Conservation (phyloP, 2,329 filamentous ascomycete genomes). For the Ilyonectria sp. region DNA sequence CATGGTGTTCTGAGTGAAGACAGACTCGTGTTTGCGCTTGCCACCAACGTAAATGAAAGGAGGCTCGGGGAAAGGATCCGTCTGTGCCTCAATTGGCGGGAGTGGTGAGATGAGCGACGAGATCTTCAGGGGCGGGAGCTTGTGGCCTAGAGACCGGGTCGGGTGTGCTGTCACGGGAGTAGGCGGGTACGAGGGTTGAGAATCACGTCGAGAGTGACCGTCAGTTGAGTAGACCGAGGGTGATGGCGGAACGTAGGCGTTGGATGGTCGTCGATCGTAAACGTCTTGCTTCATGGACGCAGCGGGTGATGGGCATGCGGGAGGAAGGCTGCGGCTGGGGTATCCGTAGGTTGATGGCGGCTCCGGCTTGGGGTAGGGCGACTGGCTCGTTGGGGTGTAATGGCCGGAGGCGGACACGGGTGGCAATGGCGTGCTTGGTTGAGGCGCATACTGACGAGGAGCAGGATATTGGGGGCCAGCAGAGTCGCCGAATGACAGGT, state of each 20-base stretch:
- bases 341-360: constrained; percentile 59
- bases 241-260: constrained; percentile 58
- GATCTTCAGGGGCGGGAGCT: constrained; percentile 56
- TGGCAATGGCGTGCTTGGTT: constrained; percentile 52
- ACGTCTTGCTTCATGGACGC: constrained; percentile 50
- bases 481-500: constrained; percentile 55
- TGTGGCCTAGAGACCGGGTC: constrained; percentile 37
- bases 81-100: constrained; percentile 55
- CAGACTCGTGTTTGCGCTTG: constrained; percentile 56
- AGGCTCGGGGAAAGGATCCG: constrained; percentile 46
- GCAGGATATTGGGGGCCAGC: constrained; percentile 52
- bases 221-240: constrained; percentile 52
- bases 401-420: constrained; percentile 53
- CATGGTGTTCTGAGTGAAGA: constrained; percentile 51
- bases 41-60: constrained; percentile 49
- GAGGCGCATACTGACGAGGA: constrained; percentile 56
- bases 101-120: constrained; percentile 53
- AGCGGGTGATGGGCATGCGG: constrained; percentile 51
- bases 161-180: constrained; percentile 49
- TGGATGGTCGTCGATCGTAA: constrained; percentile 56
- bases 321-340: constrained; percentile 48
- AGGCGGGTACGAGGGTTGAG: constrained; percentile 48
- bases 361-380: constrained; percentile 57
- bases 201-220: constrained; percentile 50
- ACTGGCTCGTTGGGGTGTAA: constrained; percentile 55